Conservation (phyloP, 1,284 basidiomycete species). For the Tetrapyrgos nigripes region DNA sequence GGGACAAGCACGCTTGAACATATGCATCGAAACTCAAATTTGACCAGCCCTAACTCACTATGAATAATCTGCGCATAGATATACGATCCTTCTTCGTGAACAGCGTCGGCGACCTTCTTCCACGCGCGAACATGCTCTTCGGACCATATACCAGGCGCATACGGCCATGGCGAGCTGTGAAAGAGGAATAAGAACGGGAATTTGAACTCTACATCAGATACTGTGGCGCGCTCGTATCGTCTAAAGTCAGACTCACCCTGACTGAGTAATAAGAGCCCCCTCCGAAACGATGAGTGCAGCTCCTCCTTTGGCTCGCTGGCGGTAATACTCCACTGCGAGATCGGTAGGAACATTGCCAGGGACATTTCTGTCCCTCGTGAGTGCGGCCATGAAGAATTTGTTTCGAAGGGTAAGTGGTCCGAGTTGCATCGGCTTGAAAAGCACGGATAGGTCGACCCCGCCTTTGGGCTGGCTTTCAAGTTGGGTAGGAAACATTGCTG, state of each 20-base stretch:
- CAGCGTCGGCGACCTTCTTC: constrained; percentile 44
- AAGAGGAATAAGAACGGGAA: background rate
- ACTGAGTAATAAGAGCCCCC: constrained; percentile 43
- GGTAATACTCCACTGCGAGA: constrained; percentile 45
- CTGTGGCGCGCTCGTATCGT: no score
- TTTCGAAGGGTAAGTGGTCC: constrained; percentile 7
- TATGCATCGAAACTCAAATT: background rate
- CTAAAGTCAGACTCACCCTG: constrained; percentile 44
- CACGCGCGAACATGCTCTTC: constrained; percentile 42
- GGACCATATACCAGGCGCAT: constrained; percentile 47
- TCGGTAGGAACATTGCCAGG: constrained; percentile 24
- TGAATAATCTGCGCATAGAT: constrained; percentile 48
- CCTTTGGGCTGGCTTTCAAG: background rate
- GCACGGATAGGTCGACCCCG: background rate
- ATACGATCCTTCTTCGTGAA: constrained; percentile 38
- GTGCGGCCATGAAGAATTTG: constrained; percentile 36
- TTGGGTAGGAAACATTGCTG: background rate
- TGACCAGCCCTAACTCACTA: constrained; percentile 24
- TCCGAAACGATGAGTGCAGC: constrained; percentile 52
- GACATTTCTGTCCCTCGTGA: constrained; percentile 39
- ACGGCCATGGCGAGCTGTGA: constrained; percentile 39
- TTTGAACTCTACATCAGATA: background rate
- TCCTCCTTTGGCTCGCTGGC: constrained; percentile 42
- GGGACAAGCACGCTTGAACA: background rate
- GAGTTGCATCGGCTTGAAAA: constrained; percentile 9